Evolutionary conservation across 2,329 filamentous ascomycete genomes (phyloP), one percentile per base, ranked within the genome.

Genomic region (Venturia asperata): DNA sequence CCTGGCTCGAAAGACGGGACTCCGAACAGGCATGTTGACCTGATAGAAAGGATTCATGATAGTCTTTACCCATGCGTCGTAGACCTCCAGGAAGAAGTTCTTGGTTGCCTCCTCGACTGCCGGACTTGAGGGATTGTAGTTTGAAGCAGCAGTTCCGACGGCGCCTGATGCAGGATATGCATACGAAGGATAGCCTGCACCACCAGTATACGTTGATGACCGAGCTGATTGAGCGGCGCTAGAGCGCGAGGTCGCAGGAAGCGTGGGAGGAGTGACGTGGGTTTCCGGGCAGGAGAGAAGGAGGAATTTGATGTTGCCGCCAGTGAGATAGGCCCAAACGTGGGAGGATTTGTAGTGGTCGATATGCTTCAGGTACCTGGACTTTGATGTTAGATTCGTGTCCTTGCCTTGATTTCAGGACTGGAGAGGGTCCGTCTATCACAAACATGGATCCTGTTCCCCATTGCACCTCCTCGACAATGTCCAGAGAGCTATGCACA

Each of bases 381-480:
- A 15, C 10, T 45, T 52, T 21, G 5, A 17, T 68, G 68, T 58
- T 56, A 34, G 49, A 64, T 3, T 58, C 43, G 7, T 56, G 24
- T 27, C 24, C 45, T 27, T 64, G 39, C 11, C 24, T 43, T 39
- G 19, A 62, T 13, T 61, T 21, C 2, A 49, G 9, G 9, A 1
- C 21, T 27, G 43, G 11, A 49, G 27, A 61, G 41, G 49, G 47
- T 10, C 39, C n/a, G 17, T 43, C 11, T 4, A 43, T n/a, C 63
- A 74, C 81, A 68, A 79, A 95, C 91, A 96, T 89, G 70, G 90
- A 87, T 5, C 90, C 89, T 67, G 82, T 90, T 7, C 86, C 88
- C 93, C 94, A 99, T 79, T 97, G 94, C 39, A 93, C 87, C 77
- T 99, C 94, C 79, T 99, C 94, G 63, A 96, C 90, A 58, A 97